phyloP scores from a whole-genome alignment of 2,329 filamentous ascomycete species.

The Proliferodiscus dingleyae region DNA sequence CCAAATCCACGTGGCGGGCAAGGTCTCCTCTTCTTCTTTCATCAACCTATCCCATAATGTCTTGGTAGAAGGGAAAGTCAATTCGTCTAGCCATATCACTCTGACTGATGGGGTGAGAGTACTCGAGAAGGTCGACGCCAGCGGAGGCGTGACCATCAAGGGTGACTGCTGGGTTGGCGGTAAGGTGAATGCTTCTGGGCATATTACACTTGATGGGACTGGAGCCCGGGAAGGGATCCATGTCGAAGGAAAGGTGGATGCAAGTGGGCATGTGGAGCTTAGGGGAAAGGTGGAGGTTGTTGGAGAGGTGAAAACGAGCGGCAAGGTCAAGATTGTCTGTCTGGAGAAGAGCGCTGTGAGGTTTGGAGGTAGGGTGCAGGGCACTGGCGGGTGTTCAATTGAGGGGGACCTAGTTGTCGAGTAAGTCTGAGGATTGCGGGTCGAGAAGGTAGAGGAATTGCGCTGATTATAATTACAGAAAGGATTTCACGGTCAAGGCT shows the following conservation, averaged over 20 bases:
- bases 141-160: conserved; percentile 7
- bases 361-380: background rate
- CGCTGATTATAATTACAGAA: conserved; percentile 9
- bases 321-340: background rate
- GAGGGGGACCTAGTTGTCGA: conserved; percentile 9
- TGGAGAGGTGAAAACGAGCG: background rate
- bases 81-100: too few relatives aligned
- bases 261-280: conserved; percentile 11
- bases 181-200: conserved; percentile 11
- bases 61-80: conserved; percentile 19
- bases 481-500: conserved; percentile 9
- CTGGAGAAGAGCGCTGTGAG: conserved; percentile 10
- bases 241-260: conserved; percentile 16
- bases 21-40: conserved; percentile 6
- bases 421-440: conserved; percentile 8
- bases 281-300: background rate
- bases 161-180: conserved; percentile 13
- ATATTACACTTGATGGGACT: conserved; percentile 12
- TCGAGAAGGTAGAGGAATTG: background rate
- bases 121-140: conserved; percentile 4
- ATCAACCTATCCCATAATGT: conserved; percentile 17
- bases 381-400: background rate
- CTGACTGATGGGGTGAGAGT: too few relatives aligned
- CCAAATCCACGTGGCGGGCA: conserved; percentile 7
- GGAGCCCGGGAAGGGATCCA: conserved; percentile 9